Evolutionary conservation across 352 stramenopile species (phyloP).

Genomic region (Phytophthora tubulina): DNA sequence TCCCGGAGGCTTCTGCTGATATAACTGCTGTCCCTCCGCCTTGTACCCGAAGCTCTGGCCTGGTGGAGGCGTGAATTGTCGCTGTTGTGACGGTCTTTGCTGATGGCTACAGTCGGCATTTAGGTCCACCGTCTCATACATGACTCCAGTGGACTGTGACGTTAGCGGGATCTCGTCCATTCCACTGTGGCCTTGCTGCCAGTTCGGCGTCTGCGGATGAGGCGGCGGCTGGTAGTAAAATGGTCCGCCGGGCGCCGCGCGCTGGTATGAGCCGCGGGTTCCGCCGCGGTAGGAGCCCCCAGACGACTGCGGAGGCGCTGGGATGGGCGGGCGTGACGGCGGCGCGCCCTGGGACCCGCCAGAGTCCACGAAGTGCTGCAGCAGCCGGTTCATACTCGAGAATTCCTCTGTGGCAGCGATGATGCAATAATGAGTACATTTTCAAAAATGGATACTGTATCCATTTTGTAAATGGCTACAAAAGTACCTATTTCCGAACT

Average conservation of each 20-base stretch:
- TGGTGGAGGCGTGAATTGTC: constrained; percentile 6
- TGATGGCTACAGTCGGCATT: constrained; percentile 43
- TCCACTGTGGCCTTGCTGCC: constrained; percentile 18
- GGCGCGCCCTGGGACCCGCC: constrained; percentile 19
- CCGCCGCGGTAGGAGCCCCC: constrained; percentile 30
- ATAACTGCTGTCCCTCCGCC: constrained; percentile 11
- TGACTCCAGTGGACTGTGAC: constrained; percentile 38
- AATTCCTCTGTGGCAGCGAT: background rate
- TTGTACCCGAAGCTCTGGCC: constrained; percentile 19
- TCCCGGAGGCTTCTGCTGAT: constrained; percentile 24
- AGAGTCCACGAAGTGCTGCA: constrained; percentile 70
- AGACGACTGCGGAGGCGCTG: constrained; percentile 42
- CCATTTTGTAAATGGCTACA: background rate
- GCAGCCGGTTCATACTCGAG: constrained; percentile 61
- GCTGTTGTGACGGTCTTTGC: constrained; percentile 8
- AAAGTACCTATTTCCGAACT: background rate
- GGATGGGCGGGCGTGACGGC: constrained; percentile 33
- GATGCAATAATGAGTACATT: constrained; percentile 2
- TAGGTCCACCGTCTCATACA: constrained; percentile 62
- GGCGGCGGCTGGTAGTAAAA: constrained; percentile 50
- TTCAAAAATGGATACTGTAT: background rate
- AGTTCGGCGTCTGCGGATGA: constrained; percentile 17
- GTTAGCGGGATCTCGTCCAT: constrained; percentile 47
- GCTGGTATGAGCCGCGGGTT: constrained; percentile 46
- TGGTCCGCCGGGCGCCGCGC: constrained; percentile 29